These are phyloP conservation scores for Carex sylvatica DNA, from an alignment of 202 grass and related monocot species.

Conservation along the genomic window DNA sequence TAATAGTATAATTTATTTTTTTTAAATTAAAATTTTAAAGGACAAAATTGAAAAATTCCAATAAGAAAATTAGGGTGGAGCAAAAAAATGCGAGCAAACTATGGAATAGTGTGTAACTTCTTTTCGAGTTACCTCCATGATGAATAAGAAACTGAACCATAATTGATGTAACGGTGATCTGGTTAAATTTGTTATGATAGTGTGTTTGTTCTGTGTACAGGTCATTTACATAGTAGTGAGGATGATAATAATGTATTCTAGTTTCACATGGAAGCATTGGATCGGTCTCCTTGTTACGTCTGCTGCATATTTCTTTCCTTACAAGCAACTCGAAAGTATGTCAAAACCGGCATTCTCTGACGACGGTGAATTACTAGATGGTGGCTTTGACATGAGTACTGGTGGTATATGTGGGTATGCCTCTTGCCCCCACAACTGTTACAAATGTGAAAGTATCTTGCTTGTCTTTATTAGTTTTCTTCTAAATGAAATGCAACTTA, in stretches of 20 bases:
- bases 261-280: conserved; percentile 98
- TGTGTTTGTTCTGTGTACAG: conserved; percentile 23
- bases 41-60: too few relatives aligned
- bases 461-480: neutral
- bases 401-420: conserved; percentile 75
- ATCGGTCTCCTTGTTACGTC: conserved; percentile 80
- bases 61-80: neutral
- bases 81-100: neutral
- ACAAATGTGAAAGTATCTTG: neutral
- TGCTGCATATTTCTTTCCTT: conserved; percentile 63
- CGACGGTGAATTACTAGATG: conserved; percentile 63
- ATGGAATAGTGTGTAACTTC: neutral
- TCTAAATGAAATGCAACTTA: neutral
- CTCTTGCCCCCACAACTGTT: neutral
- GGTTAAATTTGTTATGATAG: neutral
- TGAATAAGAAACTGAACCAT: neutral
- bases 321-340: conserved; percentile 92
- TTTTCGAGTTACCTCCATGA: neutral
- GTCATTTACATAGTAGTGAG: conserved; percentile 73
- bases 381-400: conserved; percentile 75
- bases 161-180: neutral
- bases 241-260: conserved; percentile 80
- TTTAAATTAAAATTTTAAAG: too few relatives aligned
- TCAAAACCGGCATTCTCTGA: conserved; percentile 58
- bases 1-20: too few relatives aligned